Base-by-base conservation (phyloP, 2,329 filamentous ascomycete species). In the Apiospora arundinis region DNA sequence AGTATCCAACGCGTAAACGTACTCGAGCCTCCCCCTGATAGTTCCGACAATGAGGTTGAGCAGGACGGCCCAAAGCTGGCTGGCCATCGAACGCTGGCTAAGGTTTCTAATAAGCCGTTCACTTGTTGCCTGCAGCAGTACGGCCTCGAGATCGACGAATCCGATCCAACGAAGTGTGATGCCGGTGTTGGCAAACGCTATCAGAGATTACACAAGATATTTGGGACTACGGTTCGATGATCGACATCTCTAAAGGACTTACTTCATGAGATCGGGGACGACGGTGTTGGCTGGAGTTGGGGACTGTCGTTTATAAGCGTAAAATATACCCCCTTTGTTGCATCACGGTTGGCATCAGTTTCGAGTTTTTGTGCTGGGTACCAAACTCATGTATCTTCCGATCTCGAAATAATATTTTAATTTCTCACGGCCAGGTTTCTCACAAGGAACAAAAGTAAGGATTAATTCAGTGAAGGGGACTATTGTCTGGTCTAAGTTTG, bases 41-140 rank as follows among this genome's bases (percentile, higher is more conserved):
- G 84, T 70, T 85, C 83, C 60, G 70, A 75, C 49, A 56, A 48
- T 21, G 69, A 72, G 42, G 72, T 73, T 32, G 66, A 45, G 65
- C 46, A 45, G 56, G 21, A 23, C 37, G 28, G 48, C 23, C 37
- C 45, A 18, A 23, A 63, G 16, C 18, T 40, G 9, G 16, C 18
- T 40, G 8, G 32, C 40, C 32, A 14, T n/a, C 45, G 48, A 37
- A 66, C n/a, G 23, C 70, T 75, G 72, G 76, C 71, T n/a, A 75
- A 72, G 5, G 70, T 87, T 4, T 83, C 83, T 1, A 91, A 91
- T 70, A 85, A 83, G 45, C 89, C 92, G 0, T 94, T 95, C 76
- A 81, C 84, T 1, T 95, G 92, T 78, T 93, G 92, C 76, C 86
- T 95, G 73, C 86, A 86, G 73, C 91, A 95, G 78, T 95, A 93